These are phyloP conservation scores for Monosporozyma siamensis DNA, from an alignment of 805 yeast species.

Conservation along the genomic window DNA sequence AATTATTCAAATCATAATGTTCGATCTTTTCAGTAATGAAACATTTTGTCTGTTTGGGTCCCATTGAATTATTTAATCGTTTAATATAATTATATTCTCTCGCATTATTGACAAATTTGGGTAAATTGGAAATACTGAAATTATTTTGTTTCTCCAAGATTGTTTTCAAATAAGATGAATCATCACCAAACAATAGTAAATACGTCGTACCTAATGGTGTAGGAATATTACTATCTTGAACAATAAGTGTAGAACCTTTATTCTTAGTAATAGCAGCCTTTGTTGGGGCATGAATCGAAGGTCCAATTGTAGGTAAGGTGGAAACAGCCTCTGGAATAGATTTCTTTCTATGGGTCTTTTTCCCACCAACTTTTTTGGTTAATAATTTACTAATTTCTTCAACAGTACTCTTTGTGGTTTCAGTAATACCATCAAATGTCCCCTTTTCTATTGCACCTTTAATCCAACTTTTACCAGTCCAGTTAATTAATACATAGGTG, in stretches of 20 bases:
- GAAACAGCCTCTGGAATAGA: slow-evolving; percentile 11
- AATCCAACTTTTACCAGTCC: slow-evolving; percentile 75
- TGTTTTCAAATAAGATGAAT: slow-evolving; percentile 38
- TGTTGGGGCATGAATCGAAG: slow-evolving; percentile 39
- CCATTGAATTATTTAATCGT: slow-evolving; percentile 53
- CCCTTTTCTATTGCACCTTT: slow-evolving; percentile 69
- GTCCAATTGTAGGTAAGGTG: slow-evolving; percentile 29
- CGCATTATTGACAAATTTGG: slow-evolving; percentile 29
- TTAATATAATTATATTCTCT: slow-evolving; percentile 49
- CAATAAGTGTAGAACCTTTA: slow-evolving; percentile 43
- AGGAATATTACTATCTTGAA: slow-evolving; percentile 38
- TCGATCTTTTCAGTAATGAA: slow-evolving; percentile 47
- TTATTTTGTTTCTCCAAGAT: slow-evolving; percentile 53
- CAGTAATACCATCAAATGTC: slow-evolving; percentile 62
- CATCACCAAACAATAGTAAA: slow-evolving; percentile 51
- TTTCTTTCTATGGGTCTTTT: slow-evolving; percentile 9
- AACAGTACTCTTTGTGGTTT: slow-evolving; percentile 41
- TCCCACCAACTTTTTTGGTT: slow-evolving; percentile 5
- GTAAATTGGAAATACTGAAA: slow-evolving; percentile 44
- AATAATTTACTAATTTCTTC: slow-evolving; percentile 36
- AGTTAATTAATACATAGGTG: slow-evolving; percentile 49
- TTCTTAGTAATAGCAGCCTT: slow-evolving; percentile 34
- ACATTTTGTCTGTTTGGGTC: slow-evolving; percentile 67
- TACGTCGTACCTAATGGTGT: slow-evolving; percentile 64
- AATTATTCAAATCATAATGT: slow-evolving; percentile 36